phyloP scores from a whole-genome alignment of 352 stramenopile genomes.

The Globisporangium parvum region DNA sequence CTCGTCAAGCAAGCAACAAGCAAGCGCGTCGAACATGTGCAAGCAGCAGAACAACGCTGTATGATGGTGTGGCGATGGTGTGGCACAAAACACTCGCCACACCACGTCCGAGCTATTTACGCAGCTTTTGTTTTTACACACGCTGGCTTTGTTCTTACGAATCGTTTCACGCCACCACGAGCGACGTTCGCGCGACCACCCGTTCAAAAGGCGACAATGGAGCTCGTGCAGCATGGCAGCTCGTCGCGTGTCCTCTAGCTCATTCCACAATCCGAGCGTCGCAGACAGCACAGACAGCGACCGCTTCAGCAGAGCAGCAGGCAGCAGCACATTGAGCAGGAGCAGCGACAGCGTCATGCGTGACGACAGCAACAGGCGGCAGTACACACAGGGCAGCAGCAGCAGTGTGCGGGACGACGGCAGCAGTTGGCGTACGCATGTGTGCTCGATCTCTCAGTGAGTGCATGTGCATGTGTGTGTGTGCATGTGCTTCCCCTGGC shows the following conservation, averaged over 20 bases:
- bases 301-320: no score
- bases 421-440: not conserved
- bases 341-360: not conserved
- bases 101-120: not conserved
- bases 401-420: not conserved
- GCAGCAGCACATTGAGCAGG: no score
- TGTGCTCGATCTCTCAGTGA: constrained; percentile 3
- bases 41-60: no score
- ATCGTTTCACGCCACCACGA: constrained; percentile 5
- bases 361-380: not conserved
- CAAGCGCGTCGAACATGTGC: no score
- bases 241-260: not conserved
- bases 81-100: no score
- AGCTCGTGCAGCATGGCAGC: no score
- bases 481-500: constrained; percentile 5
- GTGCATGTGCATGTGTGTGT: constrained; percentile 2
- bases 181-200: not conserved
- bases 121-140: not conserved
- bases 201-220: not conserved
- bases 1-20: not conserved
- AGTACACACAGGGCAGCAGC: no score
- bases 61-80: no score
- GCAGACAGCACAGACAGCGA: not conserved
- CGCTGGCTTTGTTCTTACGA: not conserved
- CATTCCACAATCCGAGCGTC: not conserved